phyloP scores from a whole-genome alignment of 2,329 filamentous ascomycete genomes.

The Cercospora brassicicola region DNA sequence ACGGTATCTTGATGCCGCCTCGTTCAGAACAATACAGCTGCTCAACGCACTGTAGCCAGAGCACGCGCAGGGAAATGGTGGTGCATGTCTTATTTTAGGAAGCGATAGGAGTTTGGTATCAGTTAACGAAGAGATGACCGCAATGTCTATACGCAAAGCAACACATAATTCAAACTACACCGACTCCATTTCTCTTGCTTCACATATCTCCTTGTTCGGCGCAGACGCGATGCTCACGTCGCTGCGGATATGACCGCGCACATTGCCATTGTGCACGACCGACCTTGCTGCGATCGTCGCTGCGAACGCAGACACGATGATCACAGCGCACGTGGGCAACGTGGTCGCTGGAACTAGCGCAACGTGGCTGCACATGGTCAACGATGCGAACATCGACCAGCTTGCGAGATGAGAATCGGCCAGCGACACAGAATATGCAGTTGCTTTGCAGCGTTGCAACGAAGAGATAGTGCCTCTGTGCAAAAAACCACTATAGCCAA shows the following conservation, averaged over 20 bases:
- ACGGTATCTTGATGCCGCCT: background rate
- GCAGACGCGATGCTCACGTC: background rate
- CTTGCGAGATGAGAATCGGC: background rate
- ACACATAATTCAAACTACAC: background rate
- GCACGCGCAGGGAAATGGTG: too few species aligned
- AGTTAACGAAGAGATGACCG: background rate
- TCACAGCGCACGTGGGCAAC: background rate
- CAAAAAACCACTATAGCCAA: background rate
- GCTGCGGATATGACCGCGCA: background rate
- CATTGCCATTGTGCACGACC: background rate
- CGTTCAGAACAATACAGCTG: background rate
- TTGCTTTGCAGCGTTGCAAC: background rate
- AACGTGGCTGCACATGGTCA: background rate
- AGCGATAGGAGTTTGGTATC: background rate
- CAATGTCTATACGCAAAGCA: background rate
- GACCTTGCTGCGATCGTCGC: background rate
- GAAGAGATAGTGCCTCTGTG: background rate
- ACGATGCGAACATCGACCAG: background rate
- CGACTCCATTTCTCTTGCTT: too few species aligned
- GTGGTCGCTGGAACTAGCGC: background rate
- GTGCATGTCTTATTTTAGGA: background rate
- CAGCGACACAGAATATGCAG: background rate
- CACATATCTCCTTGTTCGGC: background rate
- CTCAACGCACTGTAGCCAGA: background rate
- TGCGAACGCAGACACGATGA: background rate